These are phyloP conservation scores for Lentinula edodes DNA, from an alignment of 768 basidiomycete genomes.

Conservation along the genomic window DNA sequence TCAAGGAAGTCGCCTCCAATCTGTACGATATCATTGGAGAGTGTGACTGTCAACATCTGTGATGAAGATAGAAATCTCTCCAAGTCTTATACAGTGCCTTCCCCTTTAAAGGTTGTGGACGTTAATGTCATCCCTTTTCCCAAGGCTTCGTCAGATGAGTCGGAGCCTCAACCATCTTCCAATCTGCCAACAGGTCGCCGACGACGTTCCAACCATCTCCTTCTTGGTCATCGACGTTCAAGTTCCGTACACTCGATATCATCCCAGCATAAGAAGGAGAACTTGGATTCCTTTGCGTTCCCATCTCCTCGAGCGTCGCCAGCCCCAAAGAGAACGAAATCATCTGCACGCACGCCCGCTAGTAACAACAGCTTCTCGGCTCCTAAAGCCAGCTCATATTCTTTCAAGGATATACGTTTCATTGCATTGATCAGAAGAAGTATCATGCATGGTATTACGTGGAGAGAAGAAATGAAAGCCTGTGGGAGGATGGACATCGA, in stretches of 20 bases:
- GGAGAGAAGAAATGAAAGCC: not conserved
- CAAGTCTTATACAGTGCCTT: not conserved
- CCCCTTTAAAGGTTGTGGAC: not conserved
- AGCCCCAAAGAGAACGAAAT: not conserved
- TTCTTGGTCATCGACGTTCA: constrained; percentile 5
- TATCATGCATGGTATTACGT: constrained; percentile 1
- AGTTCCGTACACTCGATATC: not conserved
- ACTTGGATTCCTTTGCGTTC: not conserved
- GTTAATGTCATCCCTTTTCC: constrained; percentile 7
- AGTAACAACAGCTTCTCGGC: not conserved
- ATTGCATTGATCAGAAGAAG: constrained; percentile 2
- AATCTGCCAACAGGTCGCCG: not conserved
- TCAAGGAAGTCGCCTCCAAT: constrained; percentile 4
- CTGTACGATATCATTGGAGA: constrained; percentile 6
- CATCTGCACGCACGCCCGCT: not conserved
- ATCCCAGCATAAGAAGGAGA: constrained; percentile 1
- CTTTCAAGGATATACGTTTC: constrained; percentile 4
- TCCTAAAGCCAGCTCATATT: not conserved
- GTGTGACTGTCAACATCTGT: constrained; percentile 4
- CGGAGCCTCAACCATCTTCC: not conserved
- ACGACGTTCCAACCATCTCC: constrained; percentile 6
- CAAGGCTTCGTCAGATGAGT: not conserved
- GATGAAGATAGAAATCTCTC: not conserved
- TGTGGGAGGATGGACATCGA: constrained; percentile 1
- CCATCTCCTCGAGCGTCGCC: not conserved